phyloP scores from a whole-genome alignment of 306 rosid species.

The Fagus sylvatica region DNA sequence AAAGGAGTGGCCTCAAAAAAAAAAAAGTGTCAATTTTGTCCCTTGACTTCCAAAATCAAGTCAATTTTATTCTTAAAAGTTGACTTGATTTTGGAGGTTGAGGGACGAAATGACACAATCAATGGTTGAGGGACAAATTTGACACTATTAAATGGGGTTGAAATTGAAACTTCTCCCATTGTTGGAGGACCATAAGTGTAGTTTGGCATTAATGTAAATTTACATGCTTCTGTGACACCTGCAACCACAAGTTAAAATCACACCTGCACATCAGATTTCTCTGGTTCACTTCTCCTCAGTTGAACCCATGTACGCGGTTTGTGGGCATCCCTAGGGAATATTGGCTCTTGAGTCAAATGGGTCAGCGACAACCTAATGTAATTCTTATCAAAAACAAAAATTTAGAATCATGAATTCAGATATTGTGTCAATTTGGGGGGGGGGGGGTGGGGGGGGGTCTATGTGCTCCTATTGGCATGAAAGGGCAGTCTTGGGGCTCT shows the following conservation, averaged over 20 bases:
- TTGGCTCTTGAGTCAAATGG: neutral
- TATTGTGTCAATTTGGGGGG: constrained; percentile 1
- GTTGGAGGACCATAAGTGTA: too few relatives aligned
- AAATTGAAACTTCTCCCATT: too few relatives aligned
- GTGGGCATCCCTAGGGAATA: neutral
- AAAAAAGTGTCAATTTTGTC: too few relatives aligned
- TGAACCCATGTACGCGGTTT: neutral
- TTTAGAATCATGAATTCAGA: neutral
- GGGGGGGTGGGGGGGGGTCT: neutral
- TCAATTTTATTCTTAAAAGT: too few relatives aligned
- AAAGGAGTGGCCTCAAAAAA: too few relatives aligned
- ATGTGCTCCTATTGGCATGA: neutral
- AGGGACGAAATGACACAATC: too few relatives aligned
- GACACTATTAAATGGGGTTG: too few relatives aligned
- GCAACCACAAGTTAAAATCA: neutral
- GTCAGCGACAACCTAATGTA: neutral
- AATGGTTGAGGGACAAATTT: too few relatives aligned
- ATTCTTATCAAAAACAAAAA: neutral
- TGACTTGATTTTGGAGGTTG: too few relatives aligned
- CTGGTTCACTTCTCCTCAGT: neutral
- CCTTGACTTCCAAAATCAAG: too few relatives aligned
- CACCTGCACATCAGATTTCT: neutral
- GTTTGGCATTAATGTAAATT: neutral
- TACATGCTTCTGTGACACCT: neutral
- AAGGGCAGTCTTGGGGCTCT: neutral